These are phyloP conservation scores for Tylopilus plumbeoviolaceoides DNA, from an alignment of 768 basidiomycete genomes.

Conservation along the genomic window DNA sequence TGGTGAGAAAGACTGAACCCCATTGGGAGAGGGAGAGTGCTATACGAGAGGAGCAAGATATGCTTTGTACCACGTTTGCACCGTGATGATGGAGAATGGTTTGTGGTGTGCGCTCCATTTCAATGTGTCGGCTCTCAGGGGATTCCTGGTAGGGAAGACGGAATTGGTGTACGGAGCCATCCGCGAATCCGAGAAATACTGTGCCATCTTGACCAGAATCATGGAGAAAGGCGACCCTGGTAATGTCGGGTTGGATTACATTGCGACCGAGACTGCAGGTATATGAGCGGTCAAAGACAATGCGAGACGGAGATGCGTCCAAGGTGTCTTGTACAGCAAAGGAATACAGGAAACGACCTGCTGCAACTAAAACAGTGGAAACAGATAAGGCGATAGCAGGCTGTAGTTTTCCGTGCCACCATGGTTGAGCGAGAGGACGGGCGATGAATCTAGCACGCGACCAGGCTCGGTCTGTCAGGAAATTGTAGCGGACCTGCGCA, in stretches of 20 bases:
- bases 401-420: conserved; percentile 61
- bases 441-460: conserved; percentile 48
- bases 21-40: conserved; percentile 56
- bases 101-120: conserved; percentile 20
- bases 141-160: conserved; percentile 17
- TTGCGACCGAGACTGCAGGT: conserved; percentile 34
- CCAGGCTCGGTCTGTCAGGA: conserved; percentile 55
- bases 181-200: conserved; percentile 54
- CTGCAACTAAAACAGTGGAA: conserved; percentile 57
- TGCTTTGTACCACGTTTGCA: conserved; percentile 51
- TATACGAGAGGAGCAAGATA: conserved; percentile 42
- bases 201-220: conserved; percentile 43
- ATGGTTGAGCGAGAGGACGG: conserved; percentile 57
- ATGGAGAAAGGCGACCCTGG: conserved; percentile 46
- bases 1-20: conserved; percentile 45
- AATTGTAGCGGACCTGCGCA: conserved; percentile 46
- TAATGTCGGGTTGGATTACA: conserved; percentile 43
- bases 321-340: conserved; percentile 43
- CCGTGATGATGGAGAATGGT: conserved; percentile 32
- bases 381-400: conserved; percentile 53
- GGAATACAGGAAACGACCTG: conserved; percentile 53
- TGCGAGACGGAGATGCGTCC: conserved; percentile 36
- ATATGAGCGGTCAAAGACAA: conserved; percentile 46
- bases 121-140: conserved; percentile 11
- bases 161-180: conserved; percentile 54